Evolutionary conservation across 768 basidiomycete genomes (phyloP).

Genomic region (Trametes coccinea): DNA sequence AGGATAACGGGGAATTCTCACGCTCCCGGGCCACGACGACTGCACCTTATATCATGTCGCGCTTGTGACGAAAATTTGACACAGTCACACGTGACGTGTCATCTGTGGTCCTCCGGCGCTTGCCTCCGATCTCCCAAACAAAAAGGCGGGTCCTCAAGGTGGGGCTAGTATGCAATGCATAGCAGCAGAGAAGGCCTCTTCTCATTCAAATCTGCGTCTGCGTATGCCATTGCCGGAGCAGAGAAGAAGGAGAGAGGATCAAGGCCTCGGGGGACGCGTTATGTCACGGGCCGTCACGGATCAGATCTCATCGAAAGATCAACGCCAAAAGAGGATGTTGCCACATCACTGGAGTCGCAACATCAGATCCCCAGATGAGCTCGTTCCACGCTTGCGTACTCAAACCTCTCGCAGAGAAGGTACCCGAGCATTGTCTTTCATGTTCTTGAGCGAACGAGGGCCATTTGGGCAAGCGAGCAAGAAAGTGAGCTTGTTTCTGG

Average conservation of each 20-base stretch:
- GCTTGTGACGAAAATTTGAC: slow-evolving; percentile 43
- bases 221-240: too few species aligned
- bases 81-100: slow-evolving; percentile 39
- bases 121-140: slow-evolving; percentile 9
- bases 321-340: slow-evolving; percentile 9
- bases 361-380: background rate
- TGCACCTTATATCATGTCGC: slow-evolving; percentile 60
- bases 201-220: too few species aligned
- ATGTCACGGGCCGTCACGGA: slow-evolving; percentile 11
- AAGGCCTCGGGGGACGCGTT: background rate
- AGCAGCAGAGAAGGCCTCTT: too few species aligned
- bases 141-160: background rate
- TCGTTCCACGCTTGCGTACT: background rate
- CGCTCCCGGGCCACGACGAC: slow-evolving; percentile 41
- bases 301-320: slow-evolving; percentile 7
- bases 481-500: background rate
- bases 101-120: slow-evolving; percentile 22
- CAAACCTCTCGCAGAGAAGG: background rate
- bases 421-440: background rate
- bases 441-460: background rate
- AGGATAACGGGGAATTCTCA: slow-evolving; percentile 48
- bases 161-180: too few species aligned
- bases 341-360: slow-evolving; percentile 11
- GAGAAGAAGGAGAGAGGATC: background rate
- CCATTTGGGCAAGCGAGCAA: background rate